Base-by-base conservation (phyloP, 2,329 filamentous ascomycete genomes). In the Fusarium odoratissimum region DNA sequence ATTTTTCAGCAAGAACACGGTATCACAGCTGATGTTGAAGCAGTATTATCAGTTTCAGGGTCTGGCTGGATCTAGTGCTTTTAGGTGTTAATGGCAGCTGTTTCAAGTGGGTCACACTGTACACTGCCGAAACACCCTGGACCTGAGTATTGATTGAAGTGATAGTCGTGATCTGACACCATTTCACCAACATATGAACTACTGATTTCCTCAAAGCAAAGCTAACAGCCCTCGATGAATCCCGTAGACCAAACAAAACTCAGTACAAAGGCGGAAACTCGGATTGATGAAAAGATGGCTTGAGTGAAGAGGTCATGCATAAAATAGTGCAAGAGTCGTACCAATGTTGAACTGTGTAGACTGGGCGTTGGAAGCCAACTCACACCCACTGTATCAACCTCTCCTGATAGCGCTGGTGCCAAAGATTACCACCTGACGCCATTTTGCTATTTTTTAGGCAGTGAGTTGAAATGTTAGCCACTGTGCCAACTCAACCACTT, bases 91-190 rank as follows among this genome's bases (percentile, higher is more conserved):
- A 64, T 49, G 30, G 44, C 40, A 51, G 19, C 25, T 31, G 38
- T 25, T 38, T 44, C 8, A 59, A 40, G 62, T 68, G 69, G 63
- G 44, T 59, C 70, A 62, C 70, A 73, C 70, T 71, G 70, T 73
- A 52, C 25, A 49, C 48, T 73, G 31, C 44, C 46, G 38, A 59
- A 58, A 73, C 65, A 59, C 28, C 46, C 45, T 60, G 33, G 38
- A 38, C 48, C 40, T 63, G 30, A 40, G 37, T 31, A 49, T 30
- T 41, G n/a, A n/a, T 23, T 17, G 19, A 30, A 54, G 49, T 23
- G 28, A 42, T 60, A 30, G 56, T 41, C 35, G 25, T 28, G 23
- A 37, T 69, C 30, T 19, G 41, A 52, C 33, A 51, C 14, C 33
- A 51, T 38, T 28, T 33, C 38, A 44, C 25, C 48, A 56, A 19